Conservation (phyloP, 768 basidiomycete species). For the Boletus subcaerulescens region DNA sequence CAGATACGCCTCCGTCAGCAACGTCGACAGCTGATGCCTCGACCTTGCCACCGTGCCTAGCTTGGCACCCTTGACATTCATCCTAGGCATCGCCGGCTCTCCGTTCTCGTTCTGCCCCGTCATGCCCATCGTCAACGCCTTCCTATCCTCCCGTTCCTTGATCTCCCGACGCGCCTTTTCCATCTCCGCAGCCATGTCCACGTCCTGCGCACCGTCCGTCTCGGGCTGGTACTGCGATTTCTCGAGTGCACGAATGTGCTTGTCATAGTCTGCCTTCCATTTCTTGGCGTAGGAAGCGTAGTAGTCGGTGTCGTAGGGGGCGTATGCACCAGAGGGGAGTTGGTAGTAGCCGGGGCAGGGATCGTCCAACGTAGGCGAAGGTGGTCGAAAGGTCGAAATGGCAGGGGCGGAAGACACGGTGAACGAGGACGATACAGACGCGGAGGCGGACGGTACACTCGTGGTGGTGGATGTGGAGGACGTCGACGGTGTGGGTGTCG, state of each 20-base stretch:
- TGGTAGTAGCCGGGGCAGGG: constrained; percentile 87
- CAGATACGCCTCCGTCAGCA: constrained; percentile 78
- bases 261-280: constrained; percentile 73
- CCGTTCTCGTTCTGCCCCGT: constrained; percentile 40
- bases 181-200: constrained; percentile 74
- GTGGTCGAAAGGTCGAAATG: constrained; percentile 64
- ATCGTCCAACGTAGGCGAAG: constrained; percentile 71
- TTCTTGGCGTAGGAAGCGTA: constrained; percentile 65
- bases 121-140: constrained; percentile 66
- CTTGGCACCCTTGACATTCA: constrained; percentile 83
- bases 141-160: constrained; percentile 72
- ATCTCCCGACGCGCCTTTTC: constrained; percentile 72
- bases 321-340: constrained; percentile 78
- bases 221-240: constrained; percentile 58
- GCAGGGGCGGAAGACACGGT: constrained; percentile 64
- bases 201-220: constrained; percentile 46
- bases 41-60: constrained; percentile 65
- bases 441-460: constrained; percentile 62
- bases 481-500: neutral
- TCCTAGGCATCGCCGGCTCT: constrained; percentile 58
- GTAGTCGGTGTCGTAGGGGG: constrained; percentile 66
- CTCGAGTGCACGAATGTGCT: constrained; percentile 69
- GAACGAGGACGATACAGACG: constrained; percentile 53
- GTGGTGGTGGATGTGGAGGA: constrained; percentile 7
- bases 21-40: constrained; percentile 75